Evolutionary conservation across 345 rosid species (phyloP).

Genomic region (Boechera retrofracta): DNA sequence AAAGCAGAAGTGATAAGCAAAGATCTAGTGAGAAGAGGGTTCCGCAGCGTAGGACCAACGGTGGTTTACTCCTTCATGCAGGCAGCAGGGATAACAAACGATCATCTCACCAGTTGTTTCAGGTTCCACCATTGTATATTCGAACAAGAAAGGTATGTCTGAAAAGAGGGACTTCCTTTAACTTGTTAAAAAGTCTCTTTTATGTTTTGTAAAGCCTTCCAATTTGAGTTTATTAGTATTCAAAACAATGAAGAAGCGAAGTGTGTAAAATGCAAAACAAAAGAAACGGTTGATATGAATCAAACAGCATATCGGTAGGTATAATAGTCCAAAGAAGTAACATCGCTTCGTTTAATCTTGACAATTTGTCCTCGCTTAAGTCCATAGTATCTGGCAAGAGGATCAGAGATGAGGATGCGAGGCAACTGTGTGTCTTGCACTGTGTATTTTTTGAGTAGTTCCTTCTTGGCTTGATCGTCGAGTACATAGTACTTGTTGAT

Average conservation of each 20-base stretch:
- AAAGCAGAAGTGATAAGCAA: constrained; percentile 88
- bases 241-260: constrained; percentile 28
- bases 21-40: constrained; percentile 86
- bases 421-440: constrained; percentile 66
- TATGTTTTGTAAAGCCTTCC: constrained; percentile 35
- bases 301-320: constrained; percentile 54
- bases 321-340: constrained; percentile 49
- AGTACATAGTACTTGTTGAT: constrained; percentile 59
- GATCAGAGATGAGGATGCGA: constrained; percentile 51
- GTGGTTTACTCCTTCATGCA: constrained; percentile 88
- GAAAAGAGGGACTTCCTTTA: constrained; percentile 1
- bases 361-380: constrained; percentile 56
- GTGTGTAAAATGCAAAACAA: constrained; percentile 17
- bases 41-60: constrained; percentile 80
- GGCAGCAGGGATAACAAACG: constrained; percentile 72
- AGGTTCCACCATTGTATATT: constrained; percentile 77
- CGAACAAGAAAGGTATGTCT: constrained; percentile 22
- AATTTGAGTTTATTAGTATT: constrained; percentile 22
- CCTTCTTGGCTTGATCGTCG: constrained; percentile 57
- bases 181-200: constrained; percentile 15
- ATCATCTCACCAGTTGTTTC: constrained; percentile 80
- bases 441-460: constrained; percentile 52
- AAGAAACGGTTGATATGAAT: constrained; percentile 7
- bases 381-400: constrained; percentile 55
- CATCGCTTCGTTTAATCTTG: constrained; percentile 52